These are phyloP conservation scores for Buxus sempervirens DNA, from an alignment of 164 flowering plant species.

Conservation along the genomic window DNA sequence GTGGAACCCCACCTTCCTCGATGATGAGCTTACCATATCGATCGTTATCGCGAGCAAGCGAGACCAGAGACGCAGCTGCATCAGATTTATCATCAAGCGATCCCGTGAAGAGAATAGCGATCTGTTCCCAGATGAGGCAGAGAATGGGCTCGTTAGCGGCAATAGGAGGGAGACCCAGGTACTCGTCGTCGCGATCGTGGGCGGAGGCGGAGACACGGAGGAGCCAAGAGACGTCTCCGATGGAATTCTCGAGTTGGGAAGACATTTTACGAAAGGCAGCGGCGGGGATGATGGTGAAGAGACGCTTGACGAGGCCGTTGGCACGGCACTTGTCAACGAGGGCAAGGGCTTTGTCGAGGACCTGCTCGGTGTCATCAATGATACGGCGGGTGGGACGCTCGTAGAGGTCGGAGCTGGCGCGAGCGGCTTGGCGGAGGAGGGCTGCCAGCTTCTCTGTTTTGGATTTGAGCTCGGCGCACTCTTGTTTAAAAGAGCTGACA, in stretches of 20 bases:
- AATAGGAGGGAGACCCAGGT: slow-evolving; percentile 82
- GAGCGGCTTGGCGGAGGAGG: slow-evolving; percentile 76
- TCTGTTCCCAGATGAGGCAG: slow-evolving; percentile 88
- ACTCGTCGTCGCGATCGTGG: slow-evolving; percentile 55
- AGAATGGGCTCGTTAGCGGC: slow-evolving; percentile 87
- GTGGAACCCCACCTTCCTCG: slow-evolving; percentile 77
- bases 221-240: slow-evolving; percentile 87
- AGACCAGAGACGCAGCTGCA: slow-evolving; percentile 73
- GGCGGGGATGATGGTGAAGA: slow-evolving; percentile 78
- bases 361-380: slow-evolving; percentile 78
- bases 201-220: slow-evolving; percentile 67
- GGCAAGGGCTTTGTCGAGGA: slow-evolving; percentile 61
- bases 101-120: slow-evolving; percentile 61
- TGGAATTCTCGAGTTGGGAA: slow-evolving; percentile 70
- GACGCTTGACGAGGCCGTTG: slow-evolving; percentile 48
- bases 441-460: slow-evolving; percentile 67
- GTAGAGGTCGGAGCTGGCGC: slow-evolving; percentile 66
- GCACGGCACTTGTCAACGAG: slow-evolving; percentile 68
- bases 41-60: slow-evolving; percentile 75
- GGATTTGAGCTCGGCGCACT: slow-evolving; percentile 61
- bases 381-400: slow-evolving; percentile 86
- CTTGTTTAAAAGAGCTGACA: slow-evolving; percentile 45
- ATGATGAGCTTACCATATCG: slow-evolving; percentile 71
- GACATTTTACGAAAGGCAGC: slow-evolving; percentile 64
- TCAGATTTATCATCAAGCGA: slow-evolving; percentile 57